Evolutionary conservation across 768 basidiomycete species (phyloP).

Genomic region (Serendipita sp.): DNA sequence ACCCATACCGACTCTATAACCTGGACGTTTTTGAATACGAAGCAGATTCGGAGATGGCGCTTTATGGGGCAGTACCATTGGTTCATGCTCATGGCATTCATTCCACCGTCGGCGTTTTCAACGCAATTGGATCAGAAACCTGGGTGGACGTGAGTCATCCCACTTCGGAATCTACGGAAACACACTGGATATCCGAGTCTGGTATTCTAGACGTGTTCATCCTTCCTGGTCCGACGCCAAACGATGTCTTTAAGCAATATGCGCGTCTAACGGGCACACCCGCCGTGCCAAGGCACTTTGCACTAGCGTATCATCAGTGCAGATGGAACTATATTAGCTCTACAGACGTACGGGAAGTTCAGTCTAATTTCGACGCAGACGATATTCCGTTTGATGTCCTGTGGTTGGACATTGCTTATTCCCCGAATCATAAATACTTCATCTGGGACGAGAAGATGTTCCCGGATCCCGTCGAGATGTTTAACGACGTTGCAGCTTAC

Average conservation of each 20-base stretch:
- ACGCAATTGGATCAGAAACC: conserved; percentile 77
- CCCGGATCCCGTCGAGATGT: conserved; percentile 91
- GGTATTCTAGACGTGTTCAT: conserved; percentile 91
- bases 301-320: conserved; percentile 92
- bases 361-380: conserved; percentile 78
- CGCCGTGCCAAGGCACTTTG: conserved; percentile 79
- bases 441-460: conserved; percentile 89
- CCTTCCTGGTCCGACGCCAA: conserved; percentile 77
- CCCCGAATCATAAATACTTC: conserved; percentile 90
- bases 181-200: conserved; percentile 96
- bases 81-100: conserved; percentile 83
- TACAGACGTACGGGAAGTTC: conserved; percentile 71
- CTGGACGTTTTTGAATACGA: conserved; percentile 94
- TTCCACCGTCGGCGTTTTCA: conserved; percentile 82
- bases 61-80: conserved; percentile 85
- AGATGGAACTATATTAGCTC: conserved; percentile 95
- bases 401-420: conserved; percentile 95
- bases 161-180: conserved; percentile 51
- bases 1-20: conserved; percentile 93
- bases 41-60: conserved; percentile 56
- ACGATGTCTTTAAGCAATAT: conserved; percentile 75
- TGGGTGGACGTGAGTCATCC: conserved; percentile 83
- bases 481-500: conserved; percentile 66
- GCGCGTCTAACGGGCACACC: conserved; percentile 69
- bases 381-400: conserved; percentile 93